phyloP scores from a whole-genome alignment of 148 eudicot genomes.

The Cornus suecica region DNA sequence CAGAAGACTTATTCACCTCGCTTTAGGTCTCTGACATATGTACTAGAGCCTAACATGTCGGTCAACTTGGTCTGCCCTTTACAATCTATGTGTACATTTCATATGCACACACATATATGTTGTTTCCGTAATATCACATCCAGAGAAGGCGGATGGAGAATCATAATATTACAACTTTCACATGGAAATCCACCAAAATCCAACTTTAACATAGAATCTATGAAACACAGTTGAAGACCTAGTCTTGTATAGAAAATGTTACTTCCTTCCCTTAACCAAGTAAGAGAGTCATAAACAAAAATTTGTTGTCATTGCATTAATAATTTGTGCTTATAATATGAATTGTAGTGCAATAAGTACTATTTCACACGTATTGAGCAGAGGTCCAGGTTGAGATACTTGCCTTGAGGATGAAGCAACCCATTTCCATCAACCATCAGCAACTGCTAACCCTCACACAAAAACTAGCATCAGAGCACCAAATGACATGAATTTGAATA shows the following conservation, averaged over 20 bases:
- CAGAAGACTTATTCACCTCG: too few species aligned
- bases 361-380: constrained; percentile 7
- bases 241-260: neutral
- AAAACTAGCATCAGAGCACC: constrained; percentile 1
- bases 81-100: too few species aligned
- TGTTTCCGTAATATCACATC: too few species aligned
- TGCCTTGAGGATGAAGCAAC: constrained; percentile 94
- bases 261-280: neutral
- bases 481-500: neutral
- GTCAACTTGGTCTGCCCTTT: too few species aligned
- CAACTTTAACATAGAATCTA: neutral
- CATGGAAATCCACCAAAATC: neutral
- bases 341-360: neutral
- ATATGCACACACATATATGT: too few species aligned
- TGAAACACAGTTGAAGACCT: neutral
- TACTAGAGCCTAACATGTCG: too few species aligned
- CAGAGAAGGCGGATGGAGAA: too few species aligned
- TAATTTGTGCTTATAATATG: neutral
- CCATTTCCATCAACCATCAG: constrained; percentile 99
- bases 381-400: constrained; percentile 21
- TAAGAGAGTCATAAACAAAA: neutral
- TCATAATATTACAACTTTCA: neutral
- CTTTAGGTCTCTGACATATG: too few species aligned
- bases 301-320: neutral
- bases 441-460: constrained; percentile 35